Evolutionary conservation across 2,329 filamentous ascomycete species (phyloP).

Genomic region (Penicillium glabrum): DNA sequence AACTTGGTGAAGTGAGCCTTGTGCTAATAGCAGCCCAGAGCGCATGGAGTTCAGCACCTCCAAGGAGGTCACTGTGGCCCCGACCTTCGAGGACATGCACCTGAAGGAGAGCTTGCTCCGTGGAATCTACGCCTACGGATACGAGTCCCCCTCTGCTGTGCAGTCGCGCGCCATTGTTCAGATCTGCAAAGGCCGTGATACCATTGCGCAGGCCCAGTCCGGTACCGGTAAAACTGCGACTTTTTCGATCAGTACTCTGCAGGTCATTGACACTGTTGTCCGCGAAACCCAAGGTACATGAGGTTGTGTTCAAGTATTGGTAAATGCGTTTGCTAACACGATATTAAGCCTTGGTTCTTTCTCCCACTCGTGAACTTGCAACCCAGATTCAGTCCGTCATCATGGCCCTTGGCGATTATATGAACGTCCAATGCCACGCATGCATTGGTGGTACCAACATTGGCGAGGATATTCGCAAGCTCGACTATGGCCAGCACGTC

Average conservation of each 20-base stretch:
- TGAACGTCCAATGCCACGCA: conserved; percentile 98
- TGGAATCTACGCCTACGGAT: conserved; percentile 97
- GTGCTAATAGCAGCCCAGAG: conserved; percentile 53
- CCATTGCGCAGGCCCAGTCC: conserved; percentile 96
- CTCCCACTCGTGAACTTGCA: conserved; percentile 91
- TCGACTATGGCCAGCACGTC: conserved; percentile 93
- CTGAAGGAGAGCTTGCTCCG: conserved; percentile 96
- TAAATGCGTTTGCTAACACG: conserved; percentile 5
- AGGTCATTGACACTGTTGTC: conserved; percentile 91
- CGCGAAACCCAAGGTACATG: conserved; percentile 74
- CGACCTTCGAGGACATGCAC: conserved; percentile 94
- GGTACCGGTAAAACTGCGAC: conserved; percentile 96
- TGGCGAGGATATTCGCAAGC: conserved; percentile 97
- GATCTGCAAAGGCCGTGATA: conserved; percentile 98
- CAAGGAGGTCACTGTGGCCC: conserved; percentile 91
- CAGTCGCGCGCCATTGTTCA: conserved; percentile 98
- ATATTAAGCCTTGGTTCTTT: conserved; percentile 75
- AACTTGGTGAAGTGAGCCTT: conserved; percentile 8
- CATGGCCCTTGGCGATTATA: conserved; percentile 98
- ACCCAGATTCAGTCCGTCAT: conserved; percentile 99
- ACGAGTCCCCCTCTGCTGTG: conserved; percentile 95
- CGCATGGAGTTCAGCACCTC: conserved; percentile 98
- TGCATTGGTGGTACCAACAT: conserved; percentile 99
- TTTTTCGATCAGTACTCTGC: conserved; percentile 93
- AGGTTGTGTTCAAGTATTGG: fast-evolving